A percentile compares a stretch with the other conserved stretches of the same genome.
Evolutionary conservation across 164 flowering plant species (phyloP).

Genomic region (Stephania japonica): DNA sequence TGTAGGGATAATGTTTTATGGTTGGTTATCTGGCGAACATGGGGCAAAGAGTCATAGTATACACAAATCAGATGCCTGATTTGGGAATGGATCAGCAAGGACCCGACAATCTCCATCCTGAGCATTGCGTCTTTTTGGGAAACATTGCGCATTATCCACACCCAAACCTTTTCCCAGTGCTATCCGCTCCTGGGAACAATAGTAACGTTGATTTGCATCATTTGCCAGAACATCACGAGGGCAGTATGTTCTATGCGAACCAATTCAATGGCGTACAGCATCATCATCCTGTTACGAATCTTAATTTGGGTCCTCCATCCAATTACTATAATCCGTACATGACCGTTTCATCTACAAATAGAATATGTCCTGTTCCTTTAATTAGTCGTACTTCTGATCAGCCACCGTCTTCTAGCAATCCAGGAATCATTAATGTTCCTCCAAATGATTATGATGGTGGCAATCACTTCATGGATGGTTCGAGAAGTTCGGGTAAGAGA

Average conservation of each 20-base stretch:
- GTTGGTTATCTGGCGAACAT: conserved; percentile 22
- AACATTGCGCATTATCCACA: conserved; percentile 33
- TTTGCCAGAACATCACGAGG: conserved; percentile 40
- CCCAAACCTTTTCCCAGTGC: conserved; percentile 31
- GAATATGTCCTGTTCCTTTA: conserved; percentile 31
- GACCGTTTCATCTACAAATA: conserved; percentile 34
- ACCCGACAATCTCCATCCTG: conserved; percentile 39
- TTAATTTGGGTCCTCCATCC: conserved; percentile 33
- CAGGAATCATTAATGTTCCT: conserved; percentile 32
- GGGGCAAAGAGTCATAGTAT: conserved; percentile 55
- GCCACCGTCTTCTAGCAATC: conserved; percentile 41
- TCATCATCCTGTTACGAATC: conserved; percentile 37
- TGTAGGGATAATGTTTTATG: conserved; percentile 3
- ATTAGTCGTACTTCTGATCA: conserved; percentile 43
- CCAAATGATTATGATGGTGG: conserved; percentile 44
- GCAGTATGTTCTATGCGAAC: conserved; percentile 37
- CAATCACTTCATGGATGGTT: conserved; percentile 40
- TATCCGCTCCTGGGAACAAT: conserved; percentile 41
- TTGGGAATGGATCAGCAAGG: conserved; percentile 43
- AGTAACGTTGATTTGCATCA: conserved; percentile 33
- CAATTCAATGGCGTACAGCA: conserved; percentile 43
- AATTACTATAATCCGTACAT: conserved; percentile 41
- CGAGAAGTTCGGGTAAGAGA: conserved; percentile 56
- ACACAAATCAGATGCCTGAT: conserved; percentile 43
- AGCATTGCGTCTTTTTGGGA: conserved; percentile 40